phyloP scores from a whole-genome alignment of 2,329 filamentous ascomycete genomes.

The Xylariaceae sp. region DNA sequence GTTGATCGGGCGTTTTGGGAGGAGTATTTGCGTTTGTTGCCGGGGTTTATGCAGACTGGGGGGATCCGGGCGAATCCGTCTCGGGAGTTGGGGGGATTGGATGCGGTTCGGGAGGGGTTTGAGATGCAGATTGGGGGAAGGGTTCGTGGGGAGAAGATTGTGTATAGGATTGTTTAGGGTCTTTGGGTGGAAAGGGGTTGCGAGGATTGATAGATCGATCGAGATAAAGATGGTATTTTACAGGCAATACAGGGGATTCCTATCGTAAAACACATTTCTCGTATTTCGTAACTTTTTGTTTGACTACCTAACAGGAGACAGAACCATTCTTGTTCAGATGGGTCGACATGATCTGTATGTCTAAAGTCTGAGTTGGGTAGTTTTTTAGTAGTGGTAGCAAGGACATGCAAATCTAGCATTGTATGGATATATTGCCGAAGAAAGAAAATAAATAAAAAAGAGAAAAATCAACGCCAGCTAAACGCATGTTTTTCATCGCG shows the following conservation, averaged over 20 bases:
- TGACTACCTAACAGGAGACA: too few species aligned
- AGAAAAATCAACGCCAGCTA: neutral
- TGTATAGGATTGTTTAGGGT: slow-evolving; percentile 27
- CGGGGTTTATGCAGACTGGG: slow-evolving; percentile 25
- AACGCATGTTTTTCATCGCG: neutral
- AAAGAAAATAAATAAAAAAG: neutral
- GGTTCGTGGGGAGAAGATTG: slow-evolving; percentile 32
- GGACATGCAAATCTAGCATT: neutral
- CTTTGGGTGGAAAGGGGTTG: neutral
- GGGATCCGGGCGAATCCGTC: slow-evolving; percentile 31
- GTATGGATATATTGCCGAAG: neutral
- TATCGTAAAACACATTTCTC: too few species aligned
- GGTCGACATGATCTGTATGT: too few species aligned
- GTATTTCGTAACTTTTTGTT: too few species aligned
- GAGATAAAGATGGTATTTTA: too few species aligned
- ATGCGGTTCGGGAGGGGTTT: slow-evolving; percentile 28
- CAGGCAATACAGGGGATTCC: too few species aligned
- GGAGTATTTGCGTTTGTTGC: slow-evolving; percentile 30
- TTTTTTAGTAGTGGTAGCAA: neutral
- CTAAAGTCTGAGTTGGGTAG: neutral
- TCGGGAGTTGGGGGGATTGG: slow-evolving; percentile 28
- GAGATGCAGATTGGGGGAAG: slow-evolving; percentile 28
- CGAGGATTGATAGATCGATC: neutral
- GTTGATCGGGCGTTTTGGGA: slow-evolving; percentile 32
- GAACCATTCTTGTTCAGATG: too few species aligned